Evolutionary conservation across 768 basidiomycete genomes (phyloP), one percentile per base, ranked within the genome.

Genomic region (Tricholomella constricta): DNA sequence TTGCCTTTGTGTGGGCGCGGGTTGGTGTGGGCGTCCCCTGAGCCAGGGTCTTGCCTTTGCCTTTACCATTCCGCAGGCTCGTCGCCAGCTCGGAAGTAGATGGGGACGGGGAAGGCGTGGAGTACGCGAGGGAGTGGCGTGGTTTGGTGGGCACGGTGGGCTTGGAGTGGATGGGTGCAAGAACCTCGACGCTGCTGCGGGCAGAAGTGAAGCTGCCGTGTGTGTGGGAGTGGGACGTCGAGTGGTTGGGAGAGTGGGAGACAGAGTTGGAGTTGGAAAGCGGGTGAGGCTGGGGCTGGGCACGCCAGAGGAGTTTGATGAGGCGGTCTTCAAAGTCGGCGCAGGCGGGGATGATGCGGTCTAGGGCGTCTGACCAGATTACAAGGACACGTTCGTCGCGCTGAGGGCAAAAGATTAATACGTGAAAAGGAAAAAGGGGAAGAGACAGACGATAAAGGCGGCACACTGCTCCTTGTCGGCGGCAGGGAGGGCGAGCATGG

Each of bases 401-500:
- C 87, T 88, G 57, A 5, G 46, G 26, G 7, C 32, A 50, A n/a
- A 11, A 37, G 44, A n/a, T 23, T 29, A 29, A 20, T 46, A 3
- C 17, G 12, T 53, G 12, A 25, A 20, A 37, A 10, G 12, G 2
- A 2, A 7, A 2, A 9, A 7, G n/a, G 27, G 48, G n/a, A 29
- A 29, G 29, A 14, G 3, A 78, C 85, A 56, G 52, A 87, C 87
- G 62, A 92, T 84, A 65, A 94, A 94, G 0, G 92, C 91, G 71
- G 89, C 92, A 44, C 84, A 88, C 59, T 94, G 91, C 54, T 93
- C 90, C 71, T 88, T 88, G 60, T 93, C 88, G 0, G 90, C 91
- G 47, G 84, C 79, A 5, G 89, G 87, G 34, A 94, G 83, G 63
- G 82, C 76, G 52, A 83, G 71, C 76, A 94, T 86, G 20, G 88